phyloP scores from a whole-genome alignment of 164 flowering plant genomes.

The Berberis vulgaris region DNA sequence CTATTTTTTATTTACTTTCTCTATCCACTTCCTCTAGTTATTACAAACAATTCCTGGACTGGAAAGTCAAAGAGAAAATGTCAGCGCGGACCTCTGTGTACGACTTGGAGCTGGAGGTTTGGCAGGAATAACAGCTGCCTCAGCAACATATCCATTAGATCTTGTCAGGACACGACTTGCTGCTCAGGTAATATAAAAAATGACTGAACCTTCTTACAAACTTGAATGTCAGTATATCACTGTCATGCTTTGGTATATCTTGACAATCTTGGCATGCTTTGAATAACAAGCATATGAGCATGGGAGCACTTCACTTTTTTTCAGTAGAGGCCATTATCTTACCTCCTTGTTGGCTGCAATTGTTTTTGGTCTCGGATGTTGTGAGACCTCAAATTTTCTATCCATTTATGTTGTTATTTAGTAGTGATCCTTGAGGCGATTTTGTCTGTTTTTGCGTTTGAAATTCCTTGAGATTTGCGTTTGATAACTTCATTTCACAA shows the following conservation, averaged over 20 bases:
- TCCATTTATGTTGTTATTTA: no score
- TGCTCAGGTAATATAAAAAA: constrained; percentile 52
- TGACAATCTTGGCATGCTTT: no score
- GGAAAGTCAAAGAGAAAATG: constrained; percentile 31
- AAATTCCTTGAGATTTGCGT: no score
- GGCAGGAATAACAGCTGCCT: constrained; percentile 83
- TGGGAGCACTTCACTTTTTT: no score
- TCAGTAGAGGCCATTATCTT: no score
- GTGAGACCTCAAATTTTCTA: no score
- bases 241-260: background rate
- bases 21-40: constrained; percentile 27
- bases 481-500: no score
- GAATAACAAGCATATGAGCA: no score
- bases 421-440: no score
- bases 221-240: background rate
- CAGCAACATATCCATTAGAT: constrained; percentile 71
- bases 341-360: no score
- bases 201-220: background rate
- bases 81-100: constrained; percentile 34
- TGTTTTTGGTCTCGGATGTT: no score
- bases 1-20: background rate
- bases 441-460: no score
- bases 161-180: constrained; percentile 88
- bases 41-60: constrained; percentile 44
- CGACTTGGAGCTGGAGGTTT: constrained; percentile 72